Evolutionary conservation across 495 filamentous ascomycete genomes (phyloP).

Genomic region (Aspergillus diversus): DNA sequence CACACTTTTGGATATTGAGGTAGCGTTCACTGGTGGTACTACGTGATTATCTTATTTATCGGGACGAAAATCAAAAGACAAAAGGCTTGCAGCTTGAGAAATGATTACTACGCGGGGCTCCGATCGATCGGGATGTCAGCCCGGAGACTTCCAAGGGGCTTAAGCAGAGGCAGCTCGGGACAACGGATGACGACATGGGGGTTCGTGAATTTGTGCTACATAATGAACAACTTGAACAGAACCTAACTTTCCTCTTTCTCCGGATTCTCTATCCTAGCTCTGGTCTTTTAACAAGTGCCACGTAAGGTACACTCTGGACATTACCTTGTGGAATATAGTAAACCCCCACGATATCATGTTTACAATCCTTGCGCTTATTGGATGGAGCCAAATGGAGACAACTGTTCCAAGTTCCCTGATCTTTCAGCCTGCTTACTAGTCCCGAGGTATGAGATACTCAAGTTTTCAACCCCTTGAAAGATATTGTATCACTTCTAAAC

Average conservation of each 20-base stretch:
- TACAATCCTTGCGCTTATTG: not conserved
- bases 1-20: not conserved
- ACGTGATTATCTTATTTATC: not conserved
- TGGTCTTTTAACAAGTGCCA: too few relatives aligned
- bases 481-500: too few relatives aligned
- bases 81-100: not conserved
- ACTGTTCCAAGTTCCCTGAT: not conserved
- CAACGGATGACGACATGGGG: constrained; percentile 4
- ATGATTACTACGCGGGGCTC: not conserved
- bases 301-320: too few relatives aligned
- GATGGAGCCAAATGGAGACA: not conserved
- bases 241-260: not conserved
- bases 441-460: too few relatives aligned
- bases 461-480: too few relatives aligned
- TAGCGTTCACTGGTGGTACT: not conserved
- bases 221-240: not conserved
- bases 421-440: too few relatives aligned
- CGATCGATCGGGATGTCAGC: not conserved
- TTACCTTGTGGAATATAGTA: too few relatives aligned
- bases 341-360: not conserved
- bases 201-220: not conserved
- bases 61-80: not conserved
- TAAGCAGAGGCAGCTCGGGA: not conserved
- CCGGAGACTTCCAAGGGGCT: not conserved
- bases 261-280: not conserved